Evolutionary conservation across 148 eudicot species (phyloP), one percentile per base, ranked within the genome.

Genomic region (Rhododendron griersonianum): DNA sequence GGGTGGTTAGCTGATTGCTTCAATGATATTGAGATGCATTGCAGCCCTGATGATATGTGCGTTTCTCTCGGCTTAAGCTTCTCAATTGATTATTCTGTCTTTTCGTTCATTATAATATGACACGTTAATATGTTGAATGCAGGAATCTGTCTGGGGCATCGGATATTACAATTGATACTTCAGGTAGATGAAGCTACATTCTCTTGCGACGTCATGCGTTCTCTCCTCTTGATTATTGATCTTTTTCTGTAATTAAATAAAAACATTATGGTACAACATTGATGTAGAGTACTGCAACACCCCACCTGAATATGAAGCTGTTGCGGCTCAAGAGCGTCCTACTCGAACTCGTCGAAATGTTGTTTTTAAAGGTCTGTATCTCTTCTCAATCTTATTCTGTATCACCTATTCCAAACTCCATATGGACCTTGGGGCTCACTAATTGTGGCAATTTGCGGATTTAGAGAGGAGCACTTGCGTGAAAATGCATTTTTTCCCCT

Each of bases 1-100:
- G 94, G 93, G 30, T 96, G 99, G 99, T 91, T 95, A 85, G 94
- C 96, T 28, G 94, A 95, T 87, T 96, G 99, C 92, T 90, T 96
- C 25, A 92, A 89, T 73, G 94, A 95, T 86, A 78, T 92, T 37
- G 94, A 92, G 86, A 92, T 93, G 95, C 91, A 92, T 55, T 83
- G 91, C 86, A 91, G 92, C 87, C 88, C 90, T 48, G 94, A 92
- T 84, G 95, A 95, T 53, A 87, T 87, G 99, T 95, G 92, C 77
- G 85, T 25, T 25, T 28, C 53, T 82, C 30, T 81, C 83, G 63
- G 51, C 35, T 65, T 77, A 67, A 55, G 28, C 53, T 51, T 71
- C 21, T 55, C 11, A 63, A 83, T 13, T 73, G 19, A 39, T 19
- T 14, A 3, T 50, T 69, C 75, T 19, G 23, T 37, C 50, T 57